phyloP scores from a whole-genome alignment of 1,284 basidiomycete genomes.

The Somion occarium region DNA sequence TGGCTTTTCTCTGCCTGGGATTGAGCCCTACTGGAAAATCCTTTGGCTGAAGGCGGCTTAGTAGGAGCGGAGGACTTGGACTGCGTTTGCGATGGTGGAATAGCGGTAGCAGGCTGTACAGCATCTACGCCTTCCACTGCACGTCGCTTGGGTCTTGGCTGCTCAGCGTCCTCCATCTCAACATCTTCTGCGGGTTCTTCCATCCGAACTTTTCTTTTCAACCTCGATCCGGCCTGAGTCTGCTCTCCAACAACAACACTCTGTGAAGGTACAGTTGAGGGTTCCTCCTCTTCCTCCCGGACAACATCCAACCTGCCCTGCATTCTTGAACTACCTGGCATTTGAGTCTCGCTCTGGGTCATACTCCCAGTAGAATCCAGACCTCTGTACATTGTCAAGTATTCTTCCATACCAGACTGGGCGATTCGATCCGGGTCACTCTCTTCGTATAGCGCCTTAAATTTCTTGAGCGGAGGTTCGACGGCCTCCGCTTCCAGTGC shows the following conservation, averaged over 20 bases:
- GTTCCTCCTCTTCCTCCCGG: slow-evolving; percentile 54
- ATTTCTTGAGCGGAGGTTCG: slow-evolving; percentile 65
- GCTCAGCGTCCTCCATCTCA: slow-evolving; percentile 31
- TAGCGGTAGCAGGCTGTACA: neutral
- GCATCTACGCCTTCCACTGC: slow-evolving; percentile 19
- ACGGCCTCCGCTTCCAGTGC: slow-evolving; percentile 38
- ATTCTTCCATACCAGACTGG: slow-evolving; percentile 18
- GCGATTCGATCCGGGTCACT: slow-evolving; percentile 46
- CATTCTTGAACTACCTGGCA: neutral
- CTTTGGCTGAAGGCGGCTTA: no score
- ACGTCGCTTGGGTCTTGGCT: slow-evolving; percentile 33
- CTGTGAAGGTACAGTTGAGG: neutral
- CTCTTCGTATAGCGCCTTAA: slow-evolving; percentile 65
- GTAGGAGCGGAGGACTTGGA: neutral
- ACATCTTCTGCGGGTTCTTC: slow-evolving; percentile 24
- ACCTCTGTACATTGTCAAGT: slow-evolving; percentile 14
- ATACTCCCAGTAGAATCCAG: slow-evolving; percentile 30
- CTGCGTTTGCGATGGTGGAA: neutral
- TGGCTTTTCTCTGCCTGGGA: slow-evolving; percentile 16
- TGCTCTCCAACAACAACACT: neutral
- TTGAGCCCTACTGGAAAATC: neutral
- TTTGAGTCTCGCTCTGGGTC: slow-evolving; percentile 27
- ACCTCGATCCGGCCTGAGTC: neutral
- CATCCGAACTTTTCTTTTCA: slow-evolving; percentile 6
- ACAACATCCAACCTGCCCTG: slow-evolving; percentile 32